Percentiles rank a stretch among this genome's conserved stretches.
Conservation (phyloP, 2,329 filamentous ascomycete genomes). For the Calonectria leucothoes region DNA sequence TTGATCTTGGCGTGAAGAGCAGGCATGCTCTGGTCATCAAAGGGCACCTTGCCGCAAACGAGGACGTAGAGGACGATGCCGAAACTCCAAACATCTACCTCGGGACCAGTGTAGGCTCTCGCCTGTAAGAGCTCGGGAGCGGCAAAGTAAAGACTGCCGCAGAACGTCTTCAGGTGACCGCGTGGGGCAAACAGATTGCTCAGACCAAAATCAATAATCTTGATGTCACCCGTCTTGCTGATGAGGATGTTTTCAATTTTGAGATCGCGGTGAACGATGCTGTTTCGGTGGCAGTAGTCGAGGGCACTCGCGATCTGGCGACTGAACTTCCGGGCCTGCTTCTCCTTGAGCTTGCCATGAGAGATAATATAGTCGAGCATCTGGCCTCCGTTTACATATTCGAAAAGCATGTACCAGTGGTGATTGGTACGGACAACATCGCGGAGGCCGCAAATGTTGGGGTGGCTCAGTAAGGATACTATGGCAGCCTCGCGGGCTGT, state of each 20-base stretch:
- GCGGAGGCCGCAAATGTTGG: conserved; percentile 94
- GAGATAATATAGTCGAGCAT: conserved; percentile 99
- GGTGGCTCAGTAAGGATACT: conserved; percentile 92
- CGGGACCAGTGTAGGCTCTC: conserved; percentile 92
- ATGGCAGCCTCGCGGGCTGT: conserved; percentile 97
- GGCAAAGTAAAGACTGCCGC: conserved; percentile 96
- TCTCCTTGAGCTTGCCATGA: conserved; percentile 96
- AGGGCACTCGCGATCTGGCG: conserved; percentile 96
- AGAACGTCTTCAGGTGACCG: conserved; percentile 92
- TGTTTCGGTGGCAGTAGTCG: conserved; percentile 98
- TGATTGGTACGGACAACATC: conserved; percentile 97
- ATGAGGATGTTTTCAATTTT: conserved; percentile 99
- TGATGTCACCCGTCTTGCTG: conserved; percentile 98
- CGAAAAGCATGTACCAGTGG: conserved; percentile 99
- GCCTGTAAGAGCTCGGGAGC: conserved; percentile 95
- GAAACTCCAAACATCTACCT: conserved; percentile 99
- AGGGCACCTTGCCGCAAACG: conserved; percentile 97
- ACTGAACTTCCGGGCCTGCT: conserved; percentile 97
- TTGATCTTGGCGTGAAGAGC: conserved; percentile 99
- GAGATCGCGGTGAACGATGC: conserved; percentile 95
- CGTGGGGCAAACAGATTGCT: conserved; percentile 95
- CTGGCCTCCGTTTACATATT: conserved; percentile 98
- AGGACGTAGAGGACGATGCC: conserved; percentile 97
- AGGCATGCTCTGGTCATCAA: conserved; percentile 99
- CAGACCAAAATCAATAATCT: conserved; percentile 98